Evolutionary conservation across 176 grass and related monocot species (phyloP), one percentile per base, ranked within the genome.

Genomic region (Carex kokanica): DNA sequence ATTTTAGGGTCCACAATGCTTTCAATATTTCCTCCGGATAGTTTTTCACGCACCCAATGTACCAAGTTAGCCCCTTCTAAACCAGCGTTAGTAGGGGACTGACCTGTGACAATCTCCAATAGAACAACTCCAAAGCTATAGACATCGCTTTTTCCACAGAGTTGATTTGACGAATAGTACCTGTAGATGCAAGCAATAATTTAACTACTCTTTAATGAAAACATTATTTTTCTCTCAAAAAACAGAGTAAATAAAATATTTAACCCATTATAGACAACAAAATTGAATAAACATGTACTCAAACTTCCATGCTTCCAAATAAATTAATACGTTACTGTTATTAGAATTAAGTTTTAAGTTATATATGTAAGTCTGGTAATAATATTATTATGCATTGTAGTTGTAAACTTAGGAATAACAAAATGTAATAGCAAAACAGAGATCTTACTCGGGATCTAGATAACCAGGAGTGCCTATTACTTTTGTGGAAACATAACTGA

Each of bases 1-100:
- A 85, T 52, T 49, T 41, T 81, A 6, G 74, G 31, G 38, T 87
- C 88, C 3, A 87, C 63, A 24, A 84, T 29, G 64, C 41, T 72
- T 53, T 85, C 74, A 3, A 90, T 80, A 64, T 55, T 59, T 47
- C 81, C 88, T 75, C 3, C 73, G 3, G 55, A 16, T 5, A 84
- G 85, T 60, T 81, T 84, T 52, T 81, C 70, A 13, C 25, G 36
- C 29, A 87, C 75, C 63, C 72, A 74, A 2, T 58, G 24, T 18
- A 56, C 12, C 70, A 74, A 47, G 43, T 47, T 47, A 47, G 1
- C 43, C 8, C 43, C 43, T 47, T 47, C 43, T 47, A 10, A 47
- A 1, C 43, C 43, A 0, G 43, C 43, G 0, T 47, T 47, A 11
- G 2, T 11, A 10, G 43, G 43, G 43, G 43, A 47, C 8, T 47